Conservation (phyloP, 2,329 filamentous ascomycete species). For the Fusarium acutatum region DNA sequence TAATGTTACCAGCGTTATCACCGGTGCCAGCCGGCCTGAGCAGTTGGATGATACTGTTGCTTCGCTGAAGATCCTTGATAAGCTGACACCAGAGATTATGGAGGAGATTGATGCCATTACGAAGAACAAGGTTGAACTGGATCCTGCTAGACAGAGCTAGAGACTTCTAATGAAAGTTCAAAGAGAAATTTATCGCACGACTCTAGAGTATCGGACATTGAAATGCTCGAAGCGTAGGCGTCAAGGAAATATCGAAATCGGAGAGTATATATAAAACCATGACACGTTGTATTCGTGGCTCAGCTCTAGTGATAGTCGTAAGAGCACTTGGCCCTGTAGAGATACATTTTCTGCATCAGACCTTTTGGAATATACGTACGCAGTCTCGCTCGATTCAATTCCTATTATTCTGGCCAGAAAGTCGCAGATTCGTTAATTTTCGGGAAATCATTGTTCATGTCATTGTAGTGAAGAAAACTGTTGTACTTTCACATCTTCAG, state of each 20-base stretch:
- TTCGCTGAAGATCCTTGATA: slow-evolving; percentile 55
- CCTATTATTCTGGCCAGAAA: rapidly evolving
- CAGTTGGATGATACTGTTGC: slow-evolving; percentile 62
- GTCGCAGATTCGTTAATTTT: rapidly evolving
- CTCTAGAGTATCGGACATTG: not conserved
- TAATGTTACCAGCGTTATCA: slow-evolving; percentile 63
- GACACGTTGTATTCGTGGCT: rapidly evolving
- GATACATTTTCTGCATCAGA: not conserved
- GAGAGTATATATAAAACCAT: not conserved
- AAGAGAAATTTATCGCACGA: not conserved
- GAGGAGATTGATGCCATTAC: slow-evolving; percentile 59
- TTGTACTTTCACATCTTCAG: not conserved
- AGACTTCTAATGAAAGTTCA: too few relatives aligned
- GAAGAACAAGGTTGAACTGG: slow-evolving; percentile 41
- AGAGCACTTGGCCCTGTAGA: not conserved
- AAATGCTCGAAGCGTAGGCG: not conserved
- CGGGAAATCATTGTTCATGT: rapidly evolving
- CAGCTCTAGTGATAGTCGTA: not conserved
- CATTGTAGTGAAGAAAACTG: not conserved
- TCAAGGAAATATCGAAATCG: too few relatives aligned
- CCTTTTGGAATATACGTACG: not conserved
- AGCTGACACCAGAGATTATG: slow-evolving; percentile 60
- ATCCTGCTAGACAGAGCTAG: slow-evolving; percentile 39
- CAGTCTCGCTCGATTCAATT: not conserved
- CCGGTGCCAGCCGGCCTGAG: slow-evolving; percentile 59